Conservation (phyloP, 164 flowering plant species). For the Vitis cinerea region DNA sequence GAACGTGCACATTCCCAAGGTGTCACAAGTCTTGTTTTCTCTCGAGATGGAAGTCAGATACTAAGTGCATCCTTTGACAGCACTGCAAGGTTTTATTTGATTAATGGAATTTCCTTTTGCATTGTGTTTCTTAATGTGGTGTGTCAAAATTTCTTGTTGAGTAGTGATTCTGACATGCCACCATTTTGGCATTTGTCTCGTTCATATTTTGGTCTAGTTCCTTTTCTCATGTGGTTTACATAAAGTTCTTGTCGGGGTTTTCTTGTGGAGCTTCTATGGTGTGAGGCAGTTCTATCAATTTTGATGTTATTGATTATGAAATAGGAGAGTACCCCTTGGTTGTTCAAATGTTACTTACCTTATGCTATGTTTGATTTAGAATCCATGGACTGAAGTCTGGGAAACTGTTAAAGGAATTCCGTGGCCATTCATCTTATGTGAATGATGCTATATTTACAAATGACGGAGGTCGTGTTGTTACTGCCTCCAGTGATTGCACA, state of each 20-base stretch:
- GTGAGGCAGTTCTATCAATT: not conserved
- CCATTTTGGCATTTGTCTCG: not conserved
- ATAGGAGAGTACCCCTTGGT: not conserved
- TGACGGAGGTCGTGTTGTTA: conserved; percentile 92
- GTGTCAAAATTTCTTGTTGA: not conserved
- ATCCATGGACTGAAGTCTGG: conserved; percentile 97
- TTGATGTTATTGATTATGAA: not conserved
- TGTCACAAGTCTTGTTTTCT: conserved; percentile 87
- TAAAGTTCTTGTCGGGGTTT: too few relatives aligned
- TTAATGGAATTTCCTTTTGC: conserved; percentile 5
- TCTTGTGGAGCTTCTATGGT: too few relatives aligned
- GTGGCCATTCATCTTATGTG: conserved; percentile 93
- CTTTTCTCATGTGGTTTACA: too few relatives aligned
- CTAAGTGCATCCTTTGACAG: conserved; percentile 95
- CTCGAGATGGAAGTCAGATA: conserved; percentile 96
- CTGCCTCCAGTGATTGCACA: conserved; percentile 99
- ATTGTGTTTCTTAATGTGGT: not conserved
- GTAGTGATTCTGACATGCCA: not conserved
- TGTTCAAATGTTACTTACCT: not conserved
- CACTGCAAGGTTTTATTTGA: conserved; percentile 78
- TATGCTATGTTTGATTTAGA: conserved; percentile 42
- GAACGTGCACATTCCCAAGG: conserved; percentile 97
- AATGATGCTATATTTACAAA: conserved; percentile 88
- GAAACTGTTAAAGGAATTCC: conserved; percentile 91
- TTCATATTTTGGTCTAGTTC: too few relatives aligned